Evolutionary conservation across 805 yeast species (phyloP), one percentile per base, ranked within the genome.

Genomic region (Naumovozyma baii): DNA sequence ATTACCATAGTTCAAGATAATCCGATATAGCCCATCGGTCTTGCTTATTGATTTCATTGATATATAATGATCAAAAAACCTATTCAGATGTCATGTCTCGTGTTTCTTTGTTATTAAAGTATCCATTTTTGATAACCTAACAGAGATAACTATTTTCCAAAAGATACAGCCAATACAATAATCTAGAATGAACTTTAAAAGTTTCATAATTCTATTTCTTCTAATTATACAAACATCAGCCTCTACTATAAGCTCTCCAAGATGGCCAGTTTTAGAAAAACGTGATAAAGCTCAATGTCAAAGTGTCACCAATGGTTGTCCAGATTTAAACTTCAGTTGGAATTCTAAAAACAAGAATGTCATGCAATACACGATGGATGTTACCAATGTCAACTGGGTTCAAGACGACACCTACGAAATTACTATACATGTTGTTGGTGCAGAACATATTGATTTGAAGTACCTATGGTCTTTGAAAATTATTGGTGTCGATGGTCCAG

Each of bases 381-480:
- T 51, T 3, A 18, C 14, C 9, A 14, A 36, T 4, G 54, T 51
- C 17, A 18, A 20, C 2, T 45, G 44, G 42, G n/a, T 44, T 7
- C 32, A 26, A 3, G 41, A 38, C 20, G 38, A 43, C 40, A 33
- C 36, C 5, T 52, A 50, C 33, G 39, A 45, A 4, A 37, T 52
- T 8, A 46, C 51, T 4, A 49, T 52, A 4, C 52, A 48, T 26
- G 54, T 49, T 3, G 31, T 36, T 3, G 50, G 48, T 34, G 48
- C 26, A 9, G 34, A 46, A 13, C 34, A 36, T 3, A 49, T 52
- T 22, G 46, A 47, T 3, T 25, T 50, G 17, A 42, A 44, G 12
- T 41, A 39, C 28, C 28, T 52, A 25, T 43, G 43, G 38, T 42
- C 49, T 1, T 32, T 49, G 31, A 44, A 45, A 31, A 41, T 50